Evolutionary conservation across 352 stramenopile genomes (phyloP), one percentile per base, ranked within the genome.

Genomic region (Phytophthora pisi): DNA sequence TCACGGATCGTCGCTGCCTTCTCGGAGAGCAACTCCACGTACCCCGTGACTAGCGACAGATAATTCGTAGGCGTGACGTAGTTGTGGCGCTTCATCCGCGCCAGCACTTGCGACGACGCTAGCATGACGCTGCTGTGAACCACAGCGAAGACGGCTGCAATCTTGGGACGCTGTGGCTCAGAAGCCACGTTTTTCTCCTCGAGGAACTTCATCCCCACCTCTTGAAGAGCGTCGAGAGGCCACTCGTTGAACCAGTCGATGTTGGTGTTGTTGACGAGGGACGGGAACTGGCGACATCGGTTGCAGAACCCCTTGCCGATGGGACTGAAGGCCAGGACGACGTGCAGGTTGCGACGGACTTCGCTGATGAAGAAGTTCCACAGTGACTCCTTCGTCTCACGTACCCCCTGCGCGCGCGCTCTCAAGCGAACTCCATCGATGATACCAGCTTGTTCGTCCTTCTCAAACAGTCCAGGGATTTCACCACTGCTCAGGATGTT

Each of bases 21-120:
- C 57, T 95, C 86, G 0, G 77, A 84, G 5, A 95, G 69, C 51
- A 94, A 64, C 36, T 96, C 84, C 5, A 96, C 85, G 52, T 98
- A 98, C 10, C 90, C 92, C 23, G 93, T 98, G 6, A 98, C 91
- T 0, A 98, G 87, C 13, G 96, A 95, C 36, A 98, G 58, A 59
- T 96, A 98, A 59, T 97, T 97, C 1, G 94, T 98, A 16, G 94
- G 94, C 0, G 94, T 98, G 31, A 98, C 92, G 57, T 98, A 98
- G 64, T 98, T 98, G 75, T 97, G 88, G 3, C 94, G 85, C 70
- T 97, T 98, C 75, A 98, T 95, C 30, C 91, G 87, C 2, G 79
- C 80, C 2, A 96, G 78, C 43, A 98, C 90, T 74, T 95, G 84
- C 0, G 81, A 72, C 0, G 89, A 97, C 4, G 88, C 82, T 5